phyloP scores from a whole-genome alignment of 257 asterid species.

The Rauvolfia tetraphylla region DNA sequence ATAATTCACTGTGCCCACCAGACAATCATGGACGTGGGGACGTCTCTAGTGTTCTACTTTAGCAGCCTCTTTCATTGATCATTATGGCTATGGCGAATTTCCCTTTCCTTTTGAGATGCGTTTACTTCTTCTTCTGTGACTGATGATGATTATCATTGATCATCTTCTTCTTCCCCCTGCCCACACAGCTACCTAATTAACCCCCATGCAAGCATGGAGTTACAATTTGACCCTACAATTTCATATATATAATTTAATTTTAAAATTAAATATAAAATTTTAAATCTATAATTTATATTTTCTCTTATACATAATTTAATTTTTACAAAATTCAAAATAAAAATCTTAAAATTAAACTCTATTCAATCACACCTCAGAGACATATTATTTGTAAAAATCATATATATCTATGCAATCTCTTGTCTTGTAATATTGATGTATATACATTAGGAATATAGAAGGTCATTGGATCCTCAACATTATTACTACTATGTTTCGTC shows the following conservation, averaged over 20 bases:
- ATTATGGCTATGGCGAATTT: slow-evolving; percentile 23
- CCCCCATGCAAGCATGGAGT: neutral
- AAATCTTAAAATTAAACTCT: no score
- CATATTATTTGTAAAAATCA: no score
- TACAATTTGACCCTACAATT: slow-evolving; percentile 6
- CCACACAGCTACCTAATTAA: neutral
- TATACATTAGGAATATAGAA: slow-evolving; percentile 7
- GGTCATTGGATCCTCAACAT: neutral
- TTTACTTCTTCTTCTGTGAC: neutral
- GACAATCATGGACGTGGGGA: slow-evolving; percentile 46
- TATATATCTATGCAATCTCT: no score
- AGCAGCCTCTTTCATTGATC: slow-evolving; percentile 25
- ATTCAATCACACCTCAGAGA: no score
- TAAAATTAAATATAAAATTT: no score
- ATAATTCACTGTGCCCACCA: slow-evolving; percentile 30
- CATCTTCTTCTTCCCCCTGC: no score
- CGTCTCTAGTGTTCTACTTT: slow-evolving; percentile 10
- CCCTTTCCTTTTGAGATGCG: neutral
- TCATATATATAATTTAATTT: no score
- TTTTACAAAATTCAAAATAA: no score
- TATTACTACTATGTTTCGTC: no score
- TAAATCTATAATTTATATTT: no score
- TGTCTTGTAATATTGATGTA: no score
- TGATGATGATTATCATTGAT: neutral
- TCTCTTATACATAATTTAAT: no score